Conservation (phyloP, 2,329 filamentous ascomycete genomes). For the Aspergillus udagawae region DNA sequence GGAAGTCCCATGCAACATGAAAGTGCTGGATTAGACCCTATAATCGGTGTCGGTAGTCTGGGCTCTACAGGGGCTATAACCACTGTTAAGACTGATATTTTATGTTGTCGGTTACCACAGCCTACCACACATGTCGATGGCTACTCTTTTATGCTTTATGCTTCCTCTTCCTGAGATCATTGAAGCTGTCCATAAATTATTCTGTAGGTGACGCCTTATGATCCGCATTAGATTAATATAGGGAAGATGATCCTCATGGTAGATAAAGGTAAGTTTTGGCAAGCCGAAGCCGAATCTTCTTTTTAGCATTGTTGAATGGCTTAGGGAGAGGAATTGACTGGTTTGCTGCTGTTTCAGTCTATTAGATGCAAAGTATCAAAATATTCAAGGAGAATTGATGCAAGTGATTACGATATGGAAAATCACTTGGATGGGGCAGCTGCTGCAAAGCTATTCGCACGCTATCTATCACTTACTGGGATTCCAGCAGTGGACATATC, state of each 20-base stretch:
- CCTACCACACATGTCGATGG: background rate
- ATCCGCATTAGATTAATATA: background rate
- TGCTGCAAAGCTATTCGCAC: background rate
- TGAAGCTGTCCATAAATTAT: background rate
- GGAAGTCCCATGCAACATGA: background rate
- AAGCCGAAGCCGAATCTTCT: too few relatives aligned
- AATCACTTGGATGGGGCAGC: background rate
- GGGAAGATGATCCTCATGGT: background rate
- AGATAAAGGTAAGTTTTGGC: background rate
- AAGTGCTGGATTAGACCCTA: background rate
- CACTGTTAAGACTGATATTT: too few relatives aligned
- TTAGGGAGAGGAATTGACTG: background rate
- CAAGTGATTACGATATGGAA: background rate
- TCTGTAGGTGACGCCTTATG: background rate
- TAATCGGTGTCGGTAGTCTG: background rate
- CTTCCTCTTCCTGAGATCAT: background rate
- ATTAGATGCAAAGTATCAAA: background rate
- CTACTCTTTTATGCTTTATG: background rate
- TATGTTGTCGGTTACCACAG: background rate
- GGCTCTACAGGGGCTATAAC: too few relatives aligned
- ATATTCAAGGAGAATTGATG: background rate
- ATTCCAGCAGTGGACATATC: background rate
- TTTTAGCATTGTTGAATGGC: background rate
- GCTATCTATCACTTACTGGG: background rate
- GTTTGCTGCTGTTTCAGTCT: background rate